These are phyloP conservation scores for Catharanthus roseus DNA, from an alignment of 257 asterid genomes.

Conservation along the genomic window DNA sequence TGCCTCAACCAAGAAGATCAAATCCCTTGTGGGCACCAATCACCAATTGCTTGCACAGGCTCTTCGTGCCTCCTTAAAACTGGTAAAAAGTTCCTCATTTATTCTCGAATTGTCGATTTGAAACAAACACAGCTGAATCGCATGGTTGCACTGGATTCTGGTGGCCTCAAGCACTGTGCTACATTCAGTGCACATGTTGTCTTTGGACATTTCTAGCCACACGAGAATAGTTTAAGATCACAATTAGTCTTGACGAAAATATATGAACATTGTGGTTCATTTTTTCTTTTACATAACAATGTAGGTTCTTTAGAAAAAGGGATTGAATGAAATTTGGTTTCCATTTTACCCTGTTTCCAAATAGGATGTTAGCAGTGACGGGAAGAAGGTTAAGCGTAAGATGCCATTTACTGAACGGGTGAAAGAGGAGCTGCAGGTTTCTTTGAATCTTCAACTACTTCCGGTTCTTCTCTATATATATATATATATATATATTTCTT, in stretches of 20 bases:
- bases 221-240: too few species aligned
- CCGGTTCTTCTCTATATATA: too few species aligned
- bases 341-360: background rate
- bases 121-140: too few species aligned
- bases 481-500: background rate
- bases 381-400: slow-evolving; percentile 80
- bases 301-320: background rate
- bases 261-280: too few species aligned
- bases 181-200: too few species aligned
- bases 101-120: too few species aligned
- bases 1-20: slow-evolving; percentile 79
- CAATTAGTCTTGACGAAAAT: too few species aligned
- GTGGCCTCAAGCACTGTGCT: too few species aligned
- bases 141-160: too few species aligned
- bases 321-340: background rate
- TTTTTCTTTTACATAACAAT: background rate
- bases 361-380: slow-evolving; percentile 76
- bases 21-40: slow-evolving; percentile 55
- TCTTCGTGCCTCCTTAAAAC: slow-evolving; percentile 66
- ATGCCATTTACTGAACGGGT: slow-evolving; percentile 69
- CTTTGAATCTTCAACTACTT: background rate
- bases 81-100: too few species aligned
- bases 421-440: slow-evolving; percentile 87
- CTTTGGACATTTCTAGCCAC: too few species aligned
- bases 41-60: slow-evolving; percentile 77